These are phyloP conservation scores for Physaria fendleri DNA, from an alignment of 345 rosid genomes.

Conservation along the genomic window DNA sequence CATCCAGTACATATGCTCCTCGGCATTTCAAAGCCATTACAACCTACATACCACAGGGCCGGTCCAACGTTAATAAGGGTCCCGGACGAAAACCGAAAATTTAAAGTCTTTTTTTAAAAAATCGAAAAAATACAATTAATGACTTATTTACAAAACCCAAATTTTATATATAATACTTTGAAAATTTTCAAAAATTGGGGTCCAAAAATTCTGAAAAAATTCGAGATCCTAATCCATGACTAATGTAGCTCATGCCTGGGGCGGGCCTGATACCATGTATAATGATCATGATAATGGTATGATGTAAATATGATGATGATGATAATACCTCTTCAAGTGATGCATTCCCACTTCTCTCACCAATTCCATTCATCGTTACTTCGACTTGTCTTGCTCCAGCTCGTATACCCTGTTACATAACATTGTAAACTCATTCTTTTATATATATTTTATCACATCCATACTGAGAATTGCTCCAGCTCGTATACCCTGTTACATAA, in stretches of 20 bases:
- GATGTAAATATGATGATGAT: background rate
- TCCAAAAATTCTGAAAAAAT: too few species aligned
- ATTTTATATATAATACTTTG: too few species aligned
- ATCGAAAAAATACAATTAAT: too few species aligned
- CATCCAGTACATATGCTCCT: constrained; percentile 56
- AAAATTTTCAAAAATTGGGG: too few species aligned
- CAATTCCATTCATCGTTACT: constrained; percentile 91
- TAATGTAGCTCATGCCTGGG: too few species aligned
- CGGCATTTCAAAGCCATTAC: constrained; percentile 87
- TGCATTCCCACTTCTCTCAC: constrained; percentile 97
- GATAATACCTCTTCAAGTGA: constrained; percentile 77
- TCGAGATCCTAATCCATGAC: too few species aligned
- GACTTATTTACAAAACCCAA: too few species aligned
- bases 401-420: constrained; percentile 47
- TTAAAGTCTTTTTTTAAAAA: too few species aligned
- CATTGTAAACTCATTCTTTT: background rate
- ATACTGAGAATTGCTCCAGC: constrained; percentile 94
- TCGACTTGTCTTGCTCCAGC: constrained; percentile 94
- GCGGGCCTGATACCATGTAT: too few species aligned
- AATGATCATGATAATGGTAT: background rate
- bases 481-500: constrained; percentile 49
- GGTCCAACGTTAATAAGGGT: background rate
- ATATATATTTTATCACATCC: background rate
- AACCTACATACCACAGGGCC: constrained; percentile 33
- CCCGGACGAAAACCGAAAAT: too few species aligned